Evolutionary conservation across 2,329 filamentous ascomycete species (phyloP).

Genomic region (Teratosphaeria epicoccoides): DNA sequence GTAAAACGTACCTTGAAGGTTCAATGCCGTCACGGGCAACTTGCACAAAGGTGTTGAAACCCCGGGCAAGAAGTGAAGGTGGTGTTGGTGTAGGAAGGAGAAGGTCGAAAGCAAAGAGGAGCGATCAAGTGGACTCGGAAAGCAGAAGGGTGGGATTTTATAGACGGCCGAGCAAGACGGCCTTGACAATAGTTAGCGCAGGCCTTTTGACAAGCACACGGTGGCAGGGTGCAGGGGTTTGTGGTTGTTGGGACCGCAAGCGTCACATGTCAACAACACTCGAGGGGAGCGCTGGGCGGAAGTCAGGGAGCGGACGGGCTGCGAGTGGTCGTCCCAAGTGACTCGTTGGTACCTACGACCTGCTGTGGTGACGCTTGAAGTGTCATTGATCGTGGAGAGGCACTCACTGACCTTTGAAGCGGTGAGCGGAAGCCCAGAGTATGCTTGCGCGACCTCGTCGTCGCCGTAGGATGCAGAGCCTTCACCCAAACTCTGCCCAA

Average conservation of each 20-base stretch:
- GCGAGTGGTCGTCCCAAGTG: not conserved
- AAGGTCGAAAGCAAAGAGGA: not conserved
- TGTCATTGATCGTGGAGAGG: not conserved
- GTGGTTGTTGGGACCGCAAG: not conserved
- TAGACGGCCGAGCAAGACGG: not conserved
- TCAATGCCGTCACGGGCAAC: not conserved
- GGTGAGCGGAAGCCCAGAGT: not conserved
- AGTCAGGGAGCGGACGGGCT: not conserved
- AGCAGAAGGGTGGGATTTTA: not conserved
- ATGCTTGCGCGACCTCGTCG: not conserved
- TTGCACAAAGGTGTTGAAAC: not conserved
- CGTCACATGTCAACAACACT: not conserved
- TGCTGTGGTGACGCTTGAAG: not conserved
- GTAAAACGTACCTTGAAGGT: not conserved
- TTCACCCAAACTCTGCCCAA: not conserved
- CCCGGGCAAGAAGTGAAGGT: not conserved
- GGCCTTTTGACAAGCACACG: not conserved
- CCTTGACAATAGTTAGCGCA: not conserved
- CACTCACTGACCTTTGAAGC: not conserved
- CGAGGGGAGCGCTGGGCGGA: not conserved
- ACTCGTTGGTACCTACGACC: not conserved
- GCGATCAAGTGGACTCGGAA: not conserved
- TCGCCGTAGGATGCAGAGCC: not conserved
- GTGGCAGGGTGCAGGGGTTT: not conserved
- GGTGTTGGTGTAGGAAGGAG: not conserved